A percentile compares a stretch with the other conserved stretches of the same genome.
Conservation (phyloP, 2,329 filamentous ascomycete species). For the Aspergillus awamori region DNA sequence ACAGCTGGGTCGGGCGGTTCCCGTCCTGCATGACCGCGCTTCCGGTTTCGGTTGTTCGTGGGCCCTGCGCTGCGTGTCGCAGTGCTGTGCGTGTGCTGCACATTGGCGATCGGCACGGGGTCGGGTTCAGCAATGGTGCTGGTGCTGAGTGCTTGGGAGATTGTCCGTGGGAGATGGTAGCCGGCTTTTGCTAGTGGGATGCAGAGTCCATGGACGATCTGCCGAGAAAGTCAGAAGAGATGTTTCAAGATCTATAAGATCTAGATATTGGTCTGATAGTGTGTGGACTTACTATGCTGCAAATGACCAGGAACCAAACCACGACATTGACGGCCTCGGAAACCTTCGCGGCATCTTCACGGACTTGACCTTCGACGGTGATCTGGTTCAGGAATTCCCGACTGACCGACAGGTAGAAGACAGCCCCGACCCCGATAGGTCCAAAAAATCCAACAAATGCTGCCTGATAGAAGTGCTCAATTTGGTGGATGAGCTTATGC, state of each 20-base stretch:
- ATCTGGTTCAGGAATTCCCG: slow-evolving; percentile 69
- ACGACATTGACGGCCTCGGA: slow-evolving; percentile 70
- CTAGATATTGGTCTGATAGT: too few relatives aligned
- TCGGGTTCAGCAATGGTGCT: slow-evolving; percentile 35
- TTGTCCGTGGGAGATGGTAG: slow-evolving; percentile 50
- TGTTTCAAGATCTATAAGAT: background rate
- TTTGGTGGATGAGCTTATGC: slow-evolving; percentile 77
- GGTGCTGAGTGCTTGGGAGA: slow-evolving; percentile 50
- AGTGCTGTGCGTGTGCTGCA: slow-evolving; percentile 37
- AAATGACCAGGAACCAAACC: slow-evolving; percentile 84
- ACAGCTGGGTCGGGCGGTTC: slow-evolving; percentile 24
- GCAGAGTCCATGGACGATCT: slow-evolving; percentile 79
- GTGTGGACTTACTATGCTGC: slow-evolving; percentile 67
- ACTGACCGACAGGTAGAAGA: slow-evolving; percentile 85
- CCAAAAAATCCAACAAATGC: slow-evolving; percentile 92
- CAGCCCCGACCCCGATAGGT: slow-evolving; percentile 84
- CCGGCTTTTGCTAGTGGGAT: slow-evolving; percentile 66
- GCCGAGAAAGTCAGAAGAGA: background rate
- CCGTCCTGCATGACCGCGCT: slow-evolving; percentile 22
- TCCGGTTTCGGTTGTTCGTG: slow-evolving; percentile 29
- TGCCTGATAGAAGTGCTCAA: slow-evolving; percentile 73
- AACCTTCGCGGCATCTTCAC: slow-evolving; percentile 68
- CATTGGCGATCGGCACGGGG: slow-evolving; percentile 33
- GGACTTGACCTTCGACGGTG: slow-evolving; percentile 61
- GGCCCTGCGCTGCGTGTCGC: slow-evolving; percentile 27